phyloP scores from a whole-genome alignment of 1,284 basidiomycete genomes.

The Sporisorium iseilematis-ciliati region DNA sequence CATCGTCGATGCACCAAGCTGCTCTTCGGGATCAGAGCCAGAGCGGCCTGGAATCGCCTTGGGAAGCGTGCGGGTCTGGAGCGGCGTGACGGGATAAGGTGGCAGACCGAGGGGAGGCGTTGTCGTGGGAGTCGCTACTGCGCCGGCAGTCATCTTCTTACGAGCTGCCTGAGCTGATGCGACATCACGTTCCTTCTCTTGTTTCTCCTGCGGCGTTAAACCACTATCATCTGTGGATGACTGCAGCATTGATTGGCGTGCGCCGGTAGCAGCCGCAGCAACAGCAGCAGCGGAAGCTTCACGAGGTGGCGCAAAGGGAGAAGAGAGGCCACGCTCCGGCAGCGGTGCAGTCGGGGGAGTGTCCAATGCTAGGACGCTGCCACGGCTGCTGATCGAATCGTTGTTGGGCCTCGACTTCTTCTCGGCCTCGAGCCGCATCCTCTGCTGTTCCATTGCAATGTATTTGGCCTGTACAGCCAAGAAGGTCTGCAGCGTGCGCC shows the following conservation, averaged over 20 bases:
- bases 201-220: slow-evolving; percentile 38
- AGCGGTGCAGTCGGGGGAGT: slow-evolving; percentile 15
- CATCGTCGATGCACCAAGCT: slow-evolving; percentile 1
- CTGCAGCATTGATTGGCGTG: slow-evolving; percentile 28
- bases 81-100: slow-evolving; percentile 19
- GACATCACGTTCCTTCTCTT: slow-evolving; percentile 56
- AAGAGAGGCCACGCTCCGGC: slow-evolving; percentile 30
- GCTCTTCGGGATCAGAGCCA: slow-evolving; percentile 30
- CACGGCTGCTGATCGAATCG: slow-evolving; percentile 34
- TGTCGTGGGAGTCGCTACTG: slow-evolving; percentile 5
- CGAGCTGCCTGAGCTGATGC: slow-evolving; percentile 53
- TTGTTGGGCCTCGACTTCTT: slow-evolving; percentile 21
- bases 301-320: slow-evolving; percentile 38
- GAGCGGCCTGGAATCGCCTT: slow-evolving; percentile 19
- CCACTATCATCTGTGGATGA: slow-evolving; percentile 32
- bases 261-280: slow-evolving; percentile 10
- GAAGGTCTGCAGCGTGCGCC: slow-evolving; percentile 73
- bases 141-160: slow-evolving; percentile 35
- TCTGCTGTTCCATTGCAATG: slow-evolving; percentile 70
- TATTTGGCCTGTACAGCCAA: slow-evolving; percentile 73
- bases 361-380: slow-evolving; percentile 26
- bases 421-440: slow-evolving; percentile 43
- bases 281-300: slow-evolving; percentile 30
- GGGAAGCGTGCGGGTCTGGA: slow-evolving; percentile 30
- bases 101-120: slow-evolving; percentile 29